A percentile compares a stretch with the other conserved stretches of the same genome.
Conservation (phyloP, 345 rosid species). For the Hibiscus syriacus region DNA sequence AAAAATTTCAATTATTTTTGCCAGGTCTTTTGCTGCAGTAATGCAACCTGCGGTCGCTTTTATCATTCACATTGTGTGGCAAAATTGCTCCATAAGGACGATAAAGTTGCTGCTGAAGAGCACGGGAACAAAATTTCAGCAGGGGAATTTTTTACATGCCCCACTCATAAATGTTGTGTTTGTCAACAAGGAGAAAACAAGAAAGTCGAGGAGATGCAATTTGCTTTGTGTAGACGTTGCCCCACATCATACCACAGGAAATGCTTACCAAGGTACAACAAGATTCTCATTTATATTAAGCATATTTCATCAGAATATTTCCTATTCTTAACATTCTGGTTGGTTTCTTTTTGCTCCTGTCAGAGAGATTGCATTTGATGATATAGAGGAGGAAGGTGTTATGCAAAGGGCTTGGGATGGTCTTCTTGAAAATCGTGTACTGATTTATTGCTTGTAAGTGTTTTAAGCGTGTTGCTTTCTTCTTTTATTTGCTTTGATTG, state of each 20-base stretch:
- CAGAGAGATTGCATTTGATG: constrained; percentile 63
- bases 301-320: neutral
- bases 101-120: constrained; percentile 48
- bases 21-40: constrained; percentile 76
- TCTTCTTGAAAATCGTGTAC: constrained; percentile 59
- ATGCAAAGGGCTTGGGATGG: constrained; percentile 72
- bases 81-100: constrained; percentile 38
- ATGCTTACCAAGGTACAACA: constrained; percentile 75
- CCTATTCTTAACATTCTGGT: neutral
- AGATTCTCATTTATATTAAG: neutral
- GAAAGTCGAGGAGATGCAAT: constrained; percentile 46
- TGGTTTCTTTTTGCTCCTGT: constrained; percentile 8
- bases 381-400: constrained; percentile 35
- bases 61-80: constrained; percentile 84
- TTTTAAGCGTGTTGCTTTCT: constrained; percentile 6
- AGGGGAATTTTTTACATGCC: constrained; percentile 69
- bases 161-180: constrained; percentile 71
- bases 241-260: constrained; percentile 84
- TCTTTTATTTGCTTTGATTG: constrained; percentile 2
- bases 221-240: constrained; percentile 92
- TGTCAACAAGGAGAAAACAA: constrained; percentile 69
- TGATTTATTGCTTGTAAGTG: constrained; percentile 91
- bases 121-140: constrained; percentile 44
- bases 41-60: constrained; percentile 84
- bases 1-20: neutral